Percentiles rank a stretch among this genome's conserved stretches.
Conservation (phyloP, 2,329 filamentous ascomycete genomes). For the Coniochaeta prunicola region DNA sequence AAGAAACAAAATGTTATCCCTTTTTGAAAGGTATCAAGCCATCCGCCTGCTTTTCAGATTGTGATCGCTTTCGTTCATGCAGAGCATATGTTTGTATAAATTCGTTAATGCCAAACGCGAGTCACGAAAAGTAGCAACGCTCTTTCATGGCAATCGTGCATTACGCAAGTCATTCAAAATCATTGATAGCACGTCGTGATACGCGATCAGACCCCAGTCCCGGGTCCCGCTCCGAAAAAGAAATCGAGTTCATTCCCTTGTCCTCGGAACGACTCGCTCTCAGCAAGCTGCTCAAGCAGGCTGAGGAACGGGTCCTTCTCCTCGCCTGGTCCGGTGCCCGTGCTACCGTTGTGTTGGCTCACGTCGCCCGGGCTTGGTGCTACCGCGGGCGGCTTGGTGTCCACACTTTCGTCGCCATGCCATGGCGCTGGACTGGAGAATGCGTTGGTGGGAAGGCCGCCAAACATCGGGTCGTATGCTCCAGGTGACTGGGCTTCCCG, state of each 20-base stretch:
- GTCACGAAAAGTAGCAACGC: too few species aligned
- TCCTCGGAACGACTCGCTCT: constrained; percentile 66
- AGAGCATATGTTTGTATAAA: too few species aligned
- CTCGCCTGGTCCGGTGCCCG: constrained; percentile 40
- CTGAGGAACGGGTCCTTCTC: constrained; percentile 79
- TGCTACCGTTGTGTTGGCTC: constrained; percentile 42
- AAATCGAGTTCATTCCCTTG: constrained; percentile 72
- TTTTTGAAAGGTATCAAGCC: too few species aligned
- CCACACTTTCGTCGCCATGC: constrained; percentile 24
- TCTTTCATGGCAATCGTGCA: too few species aligned
- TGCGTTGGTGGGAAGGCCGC: constrained; percentile 43
- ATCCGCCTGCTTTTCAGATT: too few species aligned
- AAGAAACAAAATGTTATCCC: too few species aligned
- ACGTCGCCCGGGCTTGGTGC: constrained; percentile 34
- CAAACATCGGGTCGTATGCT: constrained; percentile 53
- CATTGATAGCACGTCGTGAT: too few species aligned
- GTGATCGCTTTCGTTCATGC: too few species aligned
- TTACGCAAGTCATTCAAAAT: too few species aligned
- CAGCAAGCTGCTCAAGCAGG: constrained; percentile 72
- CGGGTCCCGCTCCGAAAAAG: constrained; percentile 40
- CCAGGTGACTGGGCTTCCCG: constrained; percentile 18
- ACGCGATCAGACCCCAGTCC: too few species aligned
- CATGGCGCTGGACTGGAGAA: constrained; percentile 46
- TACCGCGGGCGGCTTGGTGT: constrained; percentile 7
- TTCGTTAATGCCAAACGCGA: too few species aligned